A percentile compares a stretch with the other conserved stretches of the same genome.
Evolutionary conservation across 345 rosid genomes (phyloP).

Genomic region (Salix suchowensis): DNA sequence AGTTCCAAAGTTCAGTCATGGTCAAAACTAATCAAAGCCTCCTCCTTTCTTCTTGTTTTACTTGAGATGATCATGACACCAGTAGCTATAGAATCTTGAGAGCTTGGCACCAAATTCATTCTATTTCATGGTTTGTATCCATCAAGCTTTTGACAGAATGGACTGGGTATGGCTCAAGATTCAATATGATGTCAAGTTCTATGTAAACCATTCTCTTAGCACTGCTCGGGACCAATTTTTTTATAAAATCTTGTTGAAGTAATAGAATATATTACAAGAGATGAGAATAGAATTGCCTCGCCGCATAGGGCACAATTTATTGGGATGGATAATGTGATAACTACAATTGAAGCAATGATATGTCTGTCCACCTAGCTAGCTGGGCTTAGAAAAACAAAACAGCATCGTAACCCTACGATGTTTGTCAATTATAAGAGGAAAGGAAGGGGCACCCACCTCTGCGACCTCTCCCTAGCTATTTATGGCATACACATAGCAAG

Average conservation of each 20-base stretch:
- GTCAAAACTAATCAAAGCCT: neutral
- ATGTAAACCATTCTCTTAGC: neutral
- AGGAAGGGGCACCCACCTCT: constrained; percentile 14
- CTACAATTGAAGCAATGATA: neutral
- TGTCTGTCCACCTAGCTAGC: neutral
- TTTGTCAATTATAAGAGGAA: constrained; percentile 6
- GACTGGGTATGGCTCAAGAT: neutral
- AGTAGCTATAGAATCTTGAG: neutral
- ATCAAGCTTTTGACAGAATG: neutral
- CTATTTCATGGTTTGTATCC: neutral
- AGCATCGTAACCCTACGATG: neutral
- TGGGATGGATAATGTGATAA: neutral
- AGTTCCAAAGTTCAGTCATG: neutral
- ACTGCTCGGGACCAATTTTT: neutral
- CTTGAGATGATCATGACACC: neutral
- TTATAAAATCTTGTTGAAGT: neutral
- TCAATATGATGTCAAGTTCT: neutral
- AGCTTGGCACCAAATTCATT: neutral
- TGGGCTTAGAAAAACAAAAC: neutral
- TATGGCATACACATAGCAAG: neutral
- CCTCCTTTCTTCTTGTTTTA: neutral
- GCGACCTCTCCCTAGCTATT: neutral
- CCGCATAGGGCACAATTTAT: no score
- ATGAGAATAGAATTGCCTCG: neutral
- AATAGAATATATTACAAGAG: neutral